Evolutionary conservation across 768 basidiomycete genomes (phyloP), one percentile per base, ranked within the genome.

Genomic region (Boletus rubroflammeus): DNA sequence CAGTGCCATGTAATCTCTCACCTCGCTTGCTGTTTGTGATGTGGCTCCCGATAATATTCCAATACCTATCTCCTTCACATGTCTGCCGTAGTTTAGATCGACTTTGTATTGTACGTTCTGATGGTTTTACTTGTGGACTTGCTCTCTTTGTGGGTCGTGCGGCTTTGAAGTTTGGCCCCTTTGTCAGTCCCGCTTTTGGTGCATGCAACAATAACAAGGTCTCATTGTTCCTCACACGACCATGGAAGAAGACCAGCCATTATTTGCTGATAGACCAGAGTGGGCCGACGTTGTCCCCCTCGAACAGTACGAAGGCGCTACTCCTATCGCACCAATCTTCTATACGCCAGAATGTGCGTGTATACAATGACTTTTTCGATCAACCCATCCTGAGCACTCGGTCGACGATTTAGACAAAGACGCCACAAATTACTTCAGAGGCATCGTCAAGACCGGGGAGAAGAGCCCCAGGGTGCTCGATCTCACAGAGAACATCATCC

Each of bases 381-480:
- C 41, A 2, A 19, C 19, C 35, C 49, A 48, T 51, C 55, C 45
- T 48, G 54, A 58, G 47, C 39, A 15, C 45, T n/a, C 13, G 26
- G 53, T 42, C 47, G 21, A 54, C 42, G 40, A 53, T 55, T 14
- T 60, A 98, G 95, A 98, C 74, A 89, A 86, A 59, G 93, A 96
- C 73, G 93, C 90, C 1, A 94, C 94, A 52, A 82, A 90, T 63
- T 94, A 94, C 71, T 94, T 98, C 67, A 86, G 96, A 48, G 93
- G 84, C 0, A 78, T 98, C 55, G 81, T 90, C 40, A 83, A 84
- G 63, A 73, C 74, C 0, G 83, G 82, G 4, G 96, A 98, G 76
- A 84, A 84, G 74, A 93, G 86, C 57, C 72, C 78, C 19, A 78
- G 96, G 34, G 93, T 88, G 11, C 81, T 99, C 49, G 81, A 88